A percentile compares a stretch with the other conserved stretches of the same genome.
Conservation (phyloP, 2,329 filamentous ascomycete genomes). For the Ambrosiella xylebori region DNA sequence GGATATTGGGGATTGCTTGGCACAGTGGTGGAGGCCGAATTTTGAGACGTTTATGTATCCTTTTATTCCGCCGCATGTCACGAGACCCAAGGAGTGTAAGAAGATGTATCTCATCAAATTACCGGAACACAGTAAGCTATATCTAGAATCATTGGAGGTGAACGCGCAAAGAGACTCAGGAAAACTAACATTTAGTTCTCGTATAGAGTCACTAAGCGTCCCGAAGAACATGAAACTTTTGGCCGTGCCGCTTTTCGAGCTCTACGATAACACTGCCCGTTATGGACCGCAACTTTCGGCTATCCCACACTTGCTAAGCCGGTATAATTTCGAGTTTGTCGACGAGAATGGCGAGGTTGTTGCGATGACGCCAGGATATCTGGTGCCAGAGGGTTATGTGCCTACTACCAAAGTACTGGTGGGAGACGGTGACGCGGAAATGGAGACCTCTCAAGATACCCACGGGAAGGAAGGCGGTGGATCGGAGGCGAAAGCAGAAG, state of each 20-base stretch:
- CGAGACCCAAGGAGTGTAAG: slow-evolving; percentile 95
- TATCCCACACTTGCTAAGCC: slow-evolving; percentile 82
- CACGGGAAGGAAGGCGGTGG: slow-evolving; percentile 22
- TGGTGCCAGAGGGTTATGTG: slow-evolving; percentile 35
- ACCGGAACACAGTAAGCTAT: slow-evolving; percentile 62
- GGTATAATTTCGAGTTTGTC: slow-evolving; percentile 96
- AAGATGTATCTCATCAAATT: slow-evolving; percentile 96
- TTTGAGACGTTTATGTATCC: slow-evolving; percentile 99
- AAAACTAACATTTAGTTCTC: slow-evolving; percentile 15
- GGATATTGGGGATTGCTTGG: slow-evolving; percentile 85
- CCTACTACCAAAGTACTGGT: slow-evolving; percentile 51
- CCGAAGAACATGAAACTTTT: slow-evolving; percentile 99
- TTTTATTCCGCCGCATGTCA: slow-evolving; percentile 90
- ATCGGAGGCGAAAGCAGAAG: slow-evolving; percentile 20
- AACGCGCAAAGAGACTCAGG: background rate
- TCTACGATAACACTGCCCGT: slow-evolving; percentile 90
- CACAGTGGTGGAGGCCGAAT: slow-evolving; percentile 97
- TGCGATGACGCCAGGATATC: slow-evolving; percentile 60
- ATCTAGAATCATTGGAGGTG: background rate
- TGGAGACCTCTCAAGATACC: too few relatives aligned
- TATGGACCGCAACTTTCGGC: slow-evolving; percentile 94
- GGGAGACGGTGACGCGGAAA: slow-evolving; percentile 28
- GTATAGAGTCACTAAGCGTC: slow-evolving; percentile 74
- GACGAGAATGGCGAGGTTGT: slow-evolving; percentile 83
- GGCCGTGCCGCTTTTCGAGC: slow-evolving; percentile 87